Evolutionary conservation across 441 rosid genomes (phyloP).

Genomic region (Kokia cookei): DNA sequence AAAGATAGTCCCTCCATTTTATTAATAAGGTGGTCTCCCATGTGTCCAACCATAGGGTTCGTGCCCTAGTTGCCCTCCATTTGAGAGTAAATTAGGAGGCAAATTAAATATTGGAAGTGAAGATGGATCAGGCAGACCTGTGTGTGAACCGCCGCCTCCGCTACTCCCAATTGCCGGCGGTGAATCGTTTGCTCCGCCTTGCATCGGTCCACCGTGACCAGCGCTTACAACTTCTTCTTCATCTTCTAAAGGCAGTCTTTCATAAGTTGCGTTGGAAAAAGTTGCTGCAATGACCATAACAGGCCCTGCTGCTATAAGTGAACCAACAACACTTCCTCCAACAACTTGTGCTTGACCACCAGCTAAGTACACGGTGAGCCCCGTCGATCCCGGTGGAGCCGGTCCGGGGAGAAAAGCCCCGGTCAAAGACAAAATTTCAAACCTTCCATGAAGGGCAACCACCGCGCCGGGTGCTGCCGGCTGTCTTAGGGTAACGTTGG

Average conservation of each 20-base stretch:
- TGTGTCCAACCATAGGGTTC: conserved; percentile 72
- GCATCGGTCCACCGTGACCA: conserved; percentile 38
- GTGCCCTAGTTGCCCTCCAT: conserved; percentile 63
- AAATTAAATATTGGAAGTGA: conserved; percentile 43
- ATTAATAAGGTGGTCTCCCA: conserved; percentile 48
- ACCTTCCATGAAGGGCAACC: conserved; percentile 75
- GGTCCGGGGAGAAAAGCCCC: conserved; percentile 89
- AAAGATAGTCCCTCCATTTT: background rate
- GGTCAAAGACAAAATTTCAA: conserved; percentile 70
- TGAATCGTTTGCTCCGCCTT: conserved; percentile 32
- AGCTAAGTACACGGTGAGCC: conserved; percentile 73
- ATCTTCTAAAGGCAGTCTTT: conserved; percentile 73
- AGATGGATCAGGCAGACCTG: conserved; percentile 39
- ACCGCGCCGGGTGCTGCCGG: conserved; percentile 77
- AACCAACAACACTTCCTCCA: conserved; percentile 85
- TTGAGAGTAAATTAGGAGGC: conserved; percentile 46
- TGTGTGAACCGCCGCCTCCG: conserved; percentile 20
- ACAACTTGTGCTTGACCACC: conserved; percentile 86
- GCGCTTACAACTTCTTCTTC: conserved; percentile 39
- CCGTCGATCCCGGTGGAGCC: conserved; percentile 79
- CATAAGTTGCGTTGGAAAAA: conserved; percentile 79
- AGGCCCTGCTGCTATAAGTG: conserved; percentile 67
- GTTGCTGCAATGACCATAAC: conserved; percentile 95
- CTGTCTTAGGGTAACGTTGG: conserved; percentile 82
- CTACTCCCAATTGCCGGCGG: conserved; percentile 48